Evolutionary conservation across 2,329 filamentous ascomycete genomes (phyloP), one percentile per base, ranked within the genome.

Genomic region (Epichloe elymi): DNA sequence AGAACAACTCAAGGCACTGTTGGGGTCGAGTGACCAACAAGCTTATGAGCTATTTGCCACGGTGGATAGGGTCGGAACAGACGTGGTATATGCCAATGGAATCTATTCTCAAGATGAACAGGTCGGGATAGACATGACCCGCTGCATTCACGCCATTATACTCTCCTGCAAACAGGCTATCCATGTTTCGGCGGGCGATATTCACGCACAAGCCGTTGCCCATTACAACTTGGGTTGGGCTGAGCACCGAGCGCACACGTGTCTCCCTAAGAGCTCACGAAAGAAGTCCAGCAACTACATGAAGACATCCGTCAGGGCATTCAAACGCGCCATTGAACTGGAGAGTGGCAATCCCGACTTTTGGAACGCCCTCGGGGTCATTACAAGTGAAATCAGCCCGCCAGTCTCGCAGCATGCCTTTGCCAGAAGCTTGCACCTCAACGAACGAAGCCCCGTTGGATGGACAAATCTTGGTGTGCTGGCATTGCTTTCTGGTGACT

Each of bases 161-260:
- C 70, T 97, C 17, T 86, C 88, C 5, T 87, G 94, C 65, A 98
- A 97, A 65, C 80, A 87, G 56, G 89, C 89, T 7, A 82, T 97
- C 14, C 71, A 85, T 58, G 78, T 82, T 39, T 85, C 84, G 15
- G 71, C 81, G 1, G 73, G 82, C 53, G 90, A 98, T 61, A 65
- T 80, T 7, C 87, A 96, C 64, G 90, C 91, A 3, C 90, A 94
- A 67, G 88, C 93, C 1, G 87, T 97, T n/a, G 88, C 90, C 0
- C 93, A 91, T 76, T 98, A 95, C 68, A 98, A 98, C 61, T 73
- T 98, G 17, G 93, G 93, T 41, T 97, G 90, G 87, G 86, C 88
- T 1, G 93, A 98, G 65, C 82, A 93, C 63, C 80, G 85, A 43
- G 86, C 89, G 0, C 87, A 94, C 61, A 70, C 74, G 11, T 87